phyloP scores from a whole-genome alignment of 1,139 yeast genomes.

The Scheffersomyces lignicola region DNA sequence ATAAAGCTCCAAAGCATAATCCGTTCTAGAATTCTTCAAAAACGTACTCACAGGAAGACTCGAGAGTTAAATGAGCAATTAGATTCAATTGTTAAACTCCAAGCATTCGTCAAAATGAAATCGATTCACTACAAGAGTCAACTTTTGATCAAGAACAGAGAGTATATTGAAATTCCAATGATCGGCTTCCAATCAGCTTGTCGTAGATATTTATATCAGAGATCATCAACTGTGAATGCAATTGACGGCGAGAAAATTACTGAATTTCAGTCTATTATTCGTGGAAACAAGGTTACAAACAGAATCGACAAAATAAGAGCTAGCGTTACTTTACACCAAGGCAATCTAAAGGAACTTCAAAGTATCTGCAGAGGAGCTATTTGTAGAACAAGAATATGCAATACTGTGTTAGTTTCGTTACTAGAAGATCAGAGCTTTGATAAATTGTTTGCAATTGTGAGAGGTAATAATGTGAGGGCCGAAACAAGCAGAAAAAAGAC shows the following conservation, averaged over 20 bases:
- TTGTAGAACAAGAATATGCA: slow-evolving; percentile 45
- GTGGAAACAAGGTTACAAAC: slow-evolving; percentile 29
- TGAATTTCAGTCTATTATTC: slow-evolving; percentile 34
- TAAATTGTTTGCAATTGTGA: slow-evolving; percentile 41
- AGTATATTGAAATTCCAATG: slow-evolving; percentile 23
- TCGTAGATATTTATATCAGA: slow-evolving; percentile 27
- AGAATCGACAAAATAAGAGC: slow-evolving; percentile 18
- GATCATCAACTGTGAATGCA: slow-evolving; percentile 16
- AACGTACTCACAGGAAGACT: slow-evolving; percentile 7
- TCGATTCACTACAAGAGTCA: slow-evolving; percentile 21
- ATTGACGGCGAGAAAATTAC: slow-evolving; percentile 19
- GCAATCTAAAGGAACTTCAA: slow-evolving; percentile 41
- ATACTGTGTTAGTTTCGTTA: slow-evolving; percentile 43
- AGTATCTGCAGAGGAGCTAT: slow-evolving; percentile 55
- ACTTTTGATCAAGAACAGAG: slow-evolving; percentile 23
- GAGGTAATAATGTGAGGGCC: slow-evolving; percentile 45
- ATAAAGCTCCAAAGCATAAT: slow-evolving; percentile 25
- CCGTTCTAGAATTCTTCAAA: slow-evolving; percentile 29
- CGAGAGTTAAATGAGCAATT: slow-evolving; percentile 12
- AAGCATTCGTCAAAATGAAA: slow-evolving; percentile 30
- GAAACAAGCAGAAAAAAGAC: slow-evolving; percentile 21
- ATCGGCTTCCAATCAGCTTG: slow-evolving; percentile 34
- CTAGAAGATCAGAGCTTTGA: slow-evolving; percentile 40
- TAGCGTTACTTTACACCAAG: slow-evolving; percentile 14
- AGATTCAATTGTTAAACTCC: slow-evolving; percentile 21